Evolutionary conservation across 1,139 yeast species (phyloP), one percentile per base, ranked within the genome.

Genomic region (Meyerozyma sp.): DNA sequence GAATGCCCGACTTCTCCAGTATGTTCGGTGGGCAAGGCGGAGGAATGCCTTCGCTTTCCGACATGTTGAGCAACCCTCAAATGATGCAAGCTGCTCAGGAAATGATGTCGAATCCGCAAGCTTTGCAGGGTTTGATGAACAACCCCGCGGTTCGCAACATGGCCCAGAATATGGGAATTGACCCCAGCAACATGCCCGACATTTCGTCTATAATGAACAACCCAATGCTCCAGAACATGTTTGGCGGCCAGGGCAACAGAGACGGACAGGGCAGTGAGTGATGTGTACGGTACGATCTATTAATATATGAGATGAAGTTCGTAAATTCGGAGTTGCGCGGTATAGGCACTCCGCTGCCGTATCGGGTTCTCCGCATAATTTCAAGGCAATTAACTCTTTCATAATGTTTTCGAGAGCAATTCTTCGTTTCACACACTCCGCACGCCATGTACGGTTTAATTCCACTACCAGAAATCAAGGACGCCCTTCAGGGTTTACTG

Each of bases 21-120:
- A 70, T 83, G 81, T 68, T 82, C 49, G 84, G 84, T 40, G 81
- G 80, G 32, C 72, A 65, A 30, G 69, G 60, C 25, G 86, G 87
- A 42, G 87, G 88, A 42, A 72, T 79, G 71, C 80, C 80, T 45
- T 59, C 64, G 42, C 62, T 77, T 40, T 60, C 74, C 11, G 81
- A 81, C 16, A 66, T 91, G 71, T 75, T 93, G 83, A 84, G 79
- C 68, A 89, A 91, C 66, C 98, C 98, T 14, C 90, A 84, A 64
- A 64, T 93, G 48, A 84, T 84, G 88, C 89, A 86, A 67, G 94
- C 95, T 58, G 98, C 98, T 35, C 94, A 89, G 63, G 81, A 81
- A 59, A 79, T 93, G 85, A 90, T 91, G 96, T 80, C 82, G 47
- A 84, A 91, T 62, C 98, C 98, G 28, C 77, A 71, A 38, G 91